phyloP scores from a whole-genome alignment of 148 eudicot genomes.

The Vaccinium vitisidaea region DNA sequence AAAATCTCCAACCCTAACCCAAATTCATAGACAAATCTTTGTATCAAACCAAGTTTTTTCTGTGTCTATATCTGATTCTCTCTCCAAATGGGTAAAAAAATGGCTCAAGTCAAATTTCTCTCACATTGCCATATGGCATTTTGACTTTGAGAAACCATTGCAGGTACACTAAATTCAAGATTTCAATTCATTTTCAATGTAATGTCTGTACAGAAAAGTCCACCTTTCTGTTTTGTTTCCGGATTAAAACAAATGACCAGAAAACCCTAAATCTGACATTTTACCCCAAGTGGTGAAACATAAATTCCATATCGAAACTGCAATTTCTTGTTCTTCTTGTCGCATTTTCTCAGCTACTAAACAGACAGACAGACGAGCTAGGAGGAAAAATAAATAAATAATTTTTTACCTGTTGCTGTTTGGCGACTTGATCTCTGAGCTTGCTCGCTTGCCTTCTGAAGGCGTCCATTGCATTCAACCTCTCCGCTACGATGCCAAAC shows the following conservation, averaged over 20 bases:
- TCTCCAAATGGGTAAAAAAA: neutral
- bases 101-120: neutral
- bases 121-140: neutral
- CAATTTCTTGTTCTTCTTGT: neutral
- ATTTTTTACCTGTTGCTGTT: constrained; percentile 73
- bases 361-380: neutral
- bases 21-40: neutral
- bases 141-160: neutral
- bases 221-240: neutral
- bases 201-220: neutral
- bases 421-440: constrained; percentile 84
- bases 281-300: neutral
- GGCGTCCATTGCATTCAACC: constrained; percentile 54
- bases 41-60: neutral
- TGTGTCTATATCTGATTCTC: neutral
- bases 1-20: neutral
- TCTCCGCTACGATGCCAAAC: neutral
- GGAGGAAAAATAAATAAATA: neutral
- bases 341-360: neutral
- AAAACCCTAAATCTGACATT: neutral
- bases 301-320: neutral
- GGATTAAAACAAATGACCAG: neutral
- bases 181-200: neutral
- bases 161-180: neutral
- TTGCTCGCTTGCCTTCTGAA: constrained; percentile 83